phyloP scores from a whole-genome alignment of 192 early-diverging fungal genomes.

The Jimgerdemannia flammicorona region DNA sequence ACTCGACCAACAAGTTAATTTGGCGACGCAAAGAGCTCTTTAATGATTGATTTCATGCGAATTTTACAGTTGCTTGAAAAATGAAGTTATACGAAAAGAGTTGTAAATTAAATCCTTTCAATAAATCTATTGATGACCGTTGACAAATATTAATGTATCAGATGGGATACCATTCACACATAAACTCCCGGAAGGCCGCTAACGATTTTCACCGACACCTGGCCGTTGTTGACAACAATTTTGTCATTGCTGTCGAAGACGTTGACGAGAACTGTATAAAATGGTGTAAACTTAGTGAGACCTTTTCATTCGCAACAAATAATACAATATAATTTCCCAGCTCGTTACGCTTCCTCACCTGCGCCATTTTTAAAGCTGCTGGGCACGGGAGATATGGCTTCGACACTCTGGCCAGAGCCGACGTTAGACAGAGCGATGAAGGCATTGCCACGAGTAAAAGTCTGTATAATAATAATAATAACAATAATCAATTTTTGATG shows the following conservation, averaged over 20 bases:
- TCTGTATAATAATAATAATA: background rate
- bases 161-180: background rate
- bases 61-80: too few species aligned
- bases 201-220: background rate
- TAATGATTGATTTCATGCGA: too few species aligned
- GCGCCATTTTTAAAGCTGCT: background rate
- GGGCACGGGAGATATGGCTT: background rate
- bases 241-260: background rate
- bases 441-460: constrained; percentile 16
- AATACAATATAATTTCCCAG: too few species aligned
- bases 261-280: background rate
- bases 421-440: constrained; percentile 16
- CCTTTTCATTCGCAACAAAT: background rate
- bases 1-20: too few species aligned
- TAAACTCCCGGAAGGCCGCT: background rate
- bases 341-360: background rate
- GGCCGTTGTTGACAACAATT: background rate
- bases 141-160: background rate
- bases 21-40: too few species aligned
- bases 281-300: background rate
- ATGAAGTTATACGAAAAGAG: too few species aligned
- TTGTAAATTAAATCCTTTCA: too few species aligned
- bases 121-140: too few species aligned
- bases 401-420: constrained; percentile 6
- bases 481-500: background rate